phyloP scores from a whole-genome alignment of 225 moss, liverwort and hornwort species.

The Pseudoscleropodium purum region DNA sequence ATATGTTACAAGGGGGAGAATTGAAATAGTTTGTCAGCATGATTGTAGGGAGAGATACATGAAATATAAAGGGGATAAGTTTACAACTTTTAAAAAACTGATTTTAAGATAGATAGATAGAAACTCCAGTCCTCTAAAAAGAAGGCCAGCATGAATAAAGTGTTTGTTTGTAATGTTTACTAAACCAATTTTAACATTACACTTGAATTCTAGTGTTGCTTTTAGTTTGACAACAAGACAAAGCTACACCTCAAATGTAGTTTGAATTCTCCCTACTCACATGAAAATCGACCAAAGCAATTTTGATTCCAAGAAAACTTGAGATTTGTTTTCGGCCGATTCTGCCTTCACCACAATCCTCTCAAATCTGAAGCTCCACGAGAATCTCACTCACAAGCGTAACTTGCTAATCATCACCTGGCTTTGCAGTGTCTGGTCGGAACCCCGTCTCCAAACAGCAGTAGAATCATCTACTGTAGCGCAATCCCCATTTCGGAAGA shows the following conservation, averaged over 20 bases:
- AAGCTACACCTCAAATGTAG: not conserved
- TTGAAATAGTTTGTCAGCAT: not conserved
- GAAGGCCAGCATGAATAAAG: too few species aligned
- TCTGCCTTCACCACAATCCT: not conserved
- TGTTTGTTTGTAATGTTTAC: too few species aligned
- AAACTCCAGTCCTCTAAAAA: too few species aligned
- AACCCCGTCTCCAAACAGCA: not conserved
- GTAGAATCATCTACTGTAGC: too few species aligned
- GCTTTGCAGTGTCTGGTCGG: not conserved
- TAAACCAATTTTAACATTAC: not conserved
- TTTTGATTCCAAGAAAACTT: not conserved
- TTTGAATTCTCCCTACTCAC: not conserved
- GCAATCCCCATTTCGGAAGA: not conserved
- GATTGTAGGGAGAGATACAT: too few species aligned
- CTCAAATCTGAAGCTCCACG: too few species aligned
- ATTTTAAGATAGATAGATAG: too few species aligned
- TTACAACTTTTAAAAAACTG: not conserved
- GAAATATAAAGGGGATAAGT: rapidly evolving
- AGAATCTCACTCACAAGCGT: too few species aligned
- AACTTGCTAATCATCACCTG: not conserved
- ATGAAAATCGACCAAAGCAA: not conserved
- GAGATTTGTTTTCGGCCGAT: not conserved
- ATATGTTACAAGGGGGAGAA: not conserved
- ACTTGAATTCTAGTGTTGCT: too few species aligned
- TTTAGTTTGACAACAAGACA: not conserved